Base-by-base conservation (phyloP, 2,329 filamentous ascomycete species). In the Neonectria ditissima region DNA sequence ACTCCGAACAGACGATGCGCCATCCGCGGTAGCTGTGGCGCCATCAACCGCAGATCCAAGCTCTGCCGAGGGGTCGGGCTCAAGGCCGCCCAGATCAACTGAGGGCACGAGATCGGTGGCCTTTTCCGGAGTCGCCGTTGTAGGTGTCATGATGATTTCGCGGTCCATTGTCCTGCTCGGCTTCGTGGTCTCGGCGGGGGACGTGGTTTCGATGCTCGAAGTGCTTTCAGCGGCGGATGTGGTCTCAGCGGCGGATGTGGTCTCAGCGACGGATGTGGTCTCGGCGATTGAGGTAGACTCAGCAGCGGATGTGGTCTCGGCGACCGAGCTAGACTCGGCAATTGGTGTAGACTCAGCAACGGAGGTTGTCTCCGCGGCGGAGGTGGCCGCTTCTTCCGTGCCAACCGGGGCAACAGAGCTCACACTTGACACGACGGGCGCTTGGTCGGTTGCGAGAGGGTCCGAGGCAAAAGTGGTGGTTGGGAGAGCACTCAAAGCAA, bases 381-480 rank as follows among this genome's bases (percentile, higher is more conserved):
- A 41, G 24, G 48, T 60, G 43, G 63, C 58, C 62, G 75, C 26
- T 7, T 30, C 20, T 30, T 48, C 26, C 18, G 45, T 48, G 45
- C 30, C 26, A 51, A 48, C 28, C 11, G 47, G 53, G 55, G 47
- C 28, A 45, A 2, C 32, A n/a, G 53, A 53, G 18, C 43, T 37
- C 13, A 8, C 22, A 11, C 22, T 32, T n/a, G 43, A 62, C 50
- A 13, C 39, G 34, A 20, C 22, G 32, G 59, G 14, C 7, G 13
- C 37, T 53, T 41, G 39, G 6, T n/a, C 9, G 6, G 59, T 44
- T 51, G 61, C 59, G 9, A 69, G 53, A 13, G 72, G 72, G 20
- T 73, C 65, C 1, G 20, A 32, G 41, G 37, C 41, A 30, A 73
- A 64, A n/a, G 74, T 78, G 7, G 76, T 78, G n/a, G 55, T 75